These are phyloP conservation scores for Macrophomina pseudophaseolina DNA, from an alignment of 2,329 filamentous ascomycete species.

Conservation along the genomic window DNA sequence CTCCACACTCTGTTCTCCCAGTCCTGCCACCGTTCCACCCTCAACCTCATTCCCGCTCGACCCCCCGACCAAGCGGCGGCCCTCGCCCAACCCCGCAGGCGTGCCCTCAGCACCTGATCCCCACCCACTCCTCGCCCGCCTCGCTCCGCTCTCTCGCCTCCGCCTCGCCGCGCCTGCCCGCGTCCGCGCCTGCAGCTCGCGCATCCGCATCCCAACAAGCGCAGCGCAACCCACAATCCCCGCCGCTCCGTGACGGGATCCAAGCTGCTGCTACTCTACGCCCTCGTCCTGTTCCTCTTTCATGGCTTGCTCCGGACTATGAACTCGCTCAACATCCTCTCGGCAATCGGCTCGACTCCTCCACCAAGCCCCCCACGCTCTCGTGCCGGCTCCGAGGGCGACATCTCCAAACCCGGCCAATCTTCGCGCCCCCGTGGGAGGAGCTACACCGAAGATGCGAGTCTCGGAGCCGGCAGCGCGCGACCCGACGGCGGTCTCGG, in stretches of 20 bases:
- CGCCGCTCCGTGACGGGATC: slow-evolving; percentile 15
- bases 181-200: not conserved
- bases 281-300: slow-evolving; percentile 33
- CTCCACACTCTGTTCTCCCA: slow-evolving; percentile 24
- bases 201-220: not conserved
- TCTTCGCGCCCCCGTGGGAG: slow-evolving; percentile 31
- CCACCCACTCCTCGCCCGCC: not conserved
- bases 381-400: slow-evolving; percentile 60
- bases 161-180: not conserved
- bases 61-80: slow-evolving; percentile 9
- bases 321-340: slow-evolving; percentile 97
- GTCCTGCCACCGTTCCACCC: slow-evolving; percentile 1
- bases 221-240: slow-evolving; percentile 14
- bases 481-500: slow-evolving; percentile 1
- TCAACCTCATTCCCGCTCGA: slow-evolving; percentile 4
- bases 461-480: slow-evolving; percentile 1
- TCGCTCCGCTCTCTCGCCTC: not conserved
- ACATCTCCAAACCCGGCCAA: slow-evolving; percentile 42
- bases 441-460: slow-evolving; percentile 22
- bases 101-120: slow-evolving; percentile 1
- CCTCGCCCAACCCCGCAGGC: slow-evolving; percentile 19
- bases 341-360: slow-evolving; percentile 68
- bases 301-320: slow-evolving; percentile 67
- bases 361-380: slow-evolving; percentile 56
- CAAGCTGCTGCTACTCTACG: slow-evolving; percentile 20